These are phyloP conservation scores for Cucurbita moschata DNA, from an alignment of 306 rosid species.

Conservation along the genomic window DNA sequence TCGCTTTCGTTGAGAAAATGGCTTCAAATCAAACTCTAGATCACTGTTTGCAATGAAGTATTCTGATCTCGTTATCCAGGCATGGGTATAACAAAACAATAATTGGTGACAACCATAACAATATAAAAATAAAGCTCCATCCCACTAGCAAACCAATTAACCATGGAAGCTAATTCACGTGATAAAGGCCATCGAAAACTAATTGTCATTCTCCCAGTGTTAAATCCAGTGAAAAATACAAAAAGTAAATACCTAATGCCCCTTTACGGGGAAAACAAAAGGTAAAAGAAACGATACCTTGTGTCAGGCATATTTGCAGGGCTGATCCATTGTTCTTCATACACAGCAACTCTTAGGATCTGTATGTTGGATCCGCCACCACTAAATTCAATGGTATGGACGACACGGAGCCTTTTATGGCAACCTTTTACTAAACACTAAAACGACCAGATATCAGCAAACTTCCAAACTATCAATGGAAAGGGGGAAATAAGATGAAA, in stretches of 20 bases:
- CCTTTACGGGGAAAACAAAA: neutral
- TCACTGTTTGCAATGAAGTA: slow-evolving; percentile 24
- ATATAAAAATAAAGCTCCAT: too few species aligned
- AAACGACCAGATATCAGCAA: neutral
- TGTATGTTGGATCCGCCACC: slow-evolving; percentile 80
- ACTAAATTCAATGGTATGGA: slow-evolving; percentile 77
- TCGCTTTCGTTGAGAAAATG: slow-evolving; percentile 66
- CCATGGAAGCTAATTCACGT: neutral
- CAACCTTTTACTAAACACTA: slow-evolving; percentile 94
- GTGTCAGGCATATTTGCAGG: slow-evolving; percentile 38
- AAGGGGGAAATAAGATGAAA: neutral
- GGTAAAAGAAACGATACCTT: slow-evolving; percentile 33
- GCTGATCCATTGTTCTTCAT: slow-evolving; percentile 85
- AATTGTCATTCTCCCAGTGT: neutral
- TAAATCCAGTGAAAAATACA: neutral
- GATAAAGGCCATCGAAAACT: neutral
- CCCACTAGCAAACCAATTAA: too few species aligned
- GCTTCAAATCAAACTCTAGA: slow-evolving; percentile 38
- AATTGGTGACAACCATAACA: too few species aligned
- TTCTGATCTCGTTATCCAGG: neutral
- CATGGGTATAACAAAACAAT: too few species aligned
- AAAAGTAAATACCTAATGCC: slow-evolving; percentile 35
- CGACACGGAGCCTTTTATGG: slow-evolving; percentile 75
- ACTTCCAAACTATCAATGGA: neutral
- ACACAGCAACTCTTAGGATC: slow-evolving; percentile 74